Percentiles rank a stretch among this genome's conserved stretches.
Conservation (phyloP, 2,329 filamentous ascomycete genomes). For the Neobulgaria alba region DNA sequence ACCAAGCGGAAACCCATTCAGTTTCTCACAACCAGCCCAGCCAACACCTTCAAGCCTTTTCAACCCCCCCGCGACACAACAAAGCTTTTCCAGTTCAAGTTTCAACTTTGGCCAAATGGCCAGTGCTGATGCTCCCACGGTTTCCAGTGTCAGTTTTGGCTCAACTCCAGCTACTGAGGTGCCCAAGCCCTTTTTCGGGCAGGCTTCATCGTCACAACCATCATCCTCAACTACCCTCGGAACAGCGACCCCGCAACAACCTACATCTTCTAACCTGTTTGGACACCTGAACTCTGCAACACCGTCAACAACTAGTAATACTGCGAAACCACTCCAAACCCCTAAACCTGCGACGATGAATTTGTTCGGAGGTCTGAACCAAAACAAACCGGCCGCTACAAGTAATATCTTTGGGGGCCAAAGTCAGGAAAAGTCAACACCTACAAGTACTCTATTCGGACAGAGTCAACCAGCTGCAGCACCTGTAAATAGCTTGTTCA, state of each 20-base stretch:
- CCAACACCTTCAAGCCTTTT: neutral
- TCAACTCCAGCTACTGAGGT: no score
- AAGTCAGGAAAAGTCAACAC: slow-evolving; percentile 1
- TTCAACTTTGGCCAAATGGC: slow-evolving; percentile 7
- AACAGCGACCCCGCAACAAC: no score
- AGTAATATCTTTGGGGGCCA: slow-evolving; percentile 5
- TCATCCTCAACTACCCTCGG: no score
- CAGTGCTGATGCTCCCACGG: neutral
- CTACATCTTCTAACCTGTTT: neutral
- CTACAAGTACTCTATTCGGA: slow-evolving; percentile 10
- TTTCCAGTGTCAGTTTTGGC: no score
- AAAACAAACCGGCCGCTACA: neutral
- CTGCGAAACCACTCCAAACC: neutral
- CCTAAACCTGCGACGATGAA: neutral
- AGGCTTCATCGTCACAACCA: slow-evolving; percentile 5
- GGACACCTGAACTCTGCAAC: neutral
- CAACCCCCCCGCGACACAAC: neutral
- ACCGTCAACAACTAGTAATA: neutral
- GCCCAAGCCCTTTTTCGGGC: no score
- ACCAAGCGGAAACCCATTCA: neutral
- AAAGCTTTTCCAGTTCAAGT: neutral
- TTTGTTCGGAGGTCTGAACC: neutral
- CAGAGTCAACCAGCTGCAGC: slow-evolving; percentile 3
- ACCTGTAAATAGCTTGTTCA: no score
- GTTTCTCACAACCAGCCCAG: no score